Base-by-base conservation (phyloP, 2,329 filamentous ascomycete species). In the Botryotinia calthae region DNA sequence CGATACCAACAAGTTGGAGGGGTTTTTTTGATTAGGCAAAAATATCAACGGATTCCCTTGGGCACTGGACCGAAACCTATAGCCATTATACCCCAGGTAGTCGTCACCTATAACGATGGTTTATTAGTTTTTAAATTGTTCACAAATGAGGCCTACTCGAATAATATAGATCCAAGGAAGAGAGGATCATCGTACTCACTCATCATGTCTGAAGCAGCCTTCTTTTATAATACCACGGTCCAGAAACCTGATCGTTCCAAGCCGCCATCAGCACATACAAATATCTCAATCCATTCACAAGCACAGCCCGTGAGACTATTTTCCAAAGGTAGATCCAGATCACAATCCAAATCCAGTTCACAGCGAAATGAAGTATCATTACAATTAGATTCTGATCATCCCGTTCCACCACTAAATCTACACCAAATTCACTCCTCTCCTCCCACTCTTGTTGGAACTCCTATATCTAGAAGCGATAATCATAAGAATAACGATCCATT, bases 201-300 rank as follows among this genome's bases (percentile, higher is more conserved):
- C 67, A 74, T 28, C 42, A 79, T 79, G 77, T 70, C 76, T n/a
- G 78, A 79, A 72, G 76, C 76, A 37, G 76, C 73, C 31, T 78
- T 79, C 68, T 79, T 77, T 61, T 76, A 75, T 67, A 77, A 78
- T 64, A 71, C 72, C 16, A 65, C 69, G 31, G 40, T 40, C 20
- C 69, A 71, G 44, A 76, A 76, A 48, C 76, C 75, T 18, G 75
- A 78, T 54, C 70, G 73, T 51, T 70, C 73, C 40, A 78, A 78
- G 75, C 73, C 66, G 28, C 75, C 76, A 31, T 77, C 77, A 46
- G 73, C 75, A 28, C 75, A 77, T 61, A 75, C 76, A 56, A 77
- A 79, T 54, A 77, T 76, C 37, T 75, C 74, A 18, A 44, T 70
- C 31, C 31, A 72, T n/a, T 76, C 77, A 9, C 75, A 74, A 67